These are phyloP conservation scores for Saturnispora serradocipensis DNA, from an alignment of 805 yeast genomes.

Conservation along the genomic window DNA sequence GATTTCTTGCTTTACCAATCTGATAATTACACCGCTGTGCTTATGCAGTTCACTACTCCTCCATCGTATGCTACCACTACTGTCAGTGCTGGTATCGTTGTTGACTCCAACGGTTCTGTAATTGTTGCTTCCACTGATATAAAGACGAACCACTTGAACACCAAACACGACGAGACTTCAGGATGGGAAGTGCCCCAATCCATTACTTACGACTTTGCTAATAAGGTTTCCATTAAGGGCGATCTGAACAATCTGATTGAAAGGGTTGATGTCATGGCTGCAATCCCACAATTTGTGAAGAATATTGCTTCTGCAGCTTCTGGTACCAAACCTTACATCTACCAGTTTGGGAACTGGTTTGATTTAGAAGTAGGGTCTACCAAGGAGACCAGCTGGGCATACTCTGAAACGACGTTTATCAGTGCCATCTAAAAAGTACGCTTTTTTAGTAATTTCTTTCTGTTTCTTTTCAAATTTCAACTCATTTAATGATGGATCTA, in stretches of 20 bases:
- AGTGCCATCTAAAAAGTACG: slow-evolving; percentile 20
- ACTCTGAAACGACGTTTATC: slow-evolving; percentile 77
- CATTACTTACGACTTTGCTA: slow-evolving; percentile 42
- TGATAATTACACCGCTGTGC: slow-evolving; percentile 58
- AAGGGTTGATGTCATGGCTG: slow-evolving; percentile 96
- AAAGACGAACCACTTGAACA: slow-evolving; percentile 46
- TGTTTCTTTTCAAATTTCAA: background rate
- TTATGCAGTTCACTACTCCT: slow-evolving; percentile 96
- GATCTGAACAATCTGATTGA: slow-evolving; percentile 57
- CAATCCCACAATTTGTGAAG: slow-evolving; percentile 89
- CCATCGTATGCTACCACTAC: slow-evolving; percentile 74
- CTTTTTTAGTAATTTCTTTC: background rate
- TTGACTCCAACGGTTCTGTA: slow-evolving; percentile 54
- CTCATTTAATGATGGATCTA: background rate
- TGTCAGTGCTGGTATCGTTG: slow-evolving; percentile 71
- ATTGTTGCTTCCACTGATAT: slow-evolving; percentile 57
- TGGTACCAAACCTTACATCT: slow-evolving; percentile 94
- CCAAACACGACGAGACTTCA: slow-evolving; percentile 60
- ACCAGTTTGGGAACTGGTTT: slow-evolving; percentile 73
- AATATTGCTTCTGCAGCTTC: slow-evolving; percentile 89
- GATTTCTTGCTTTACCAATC: slow-evolving; percentile 88
- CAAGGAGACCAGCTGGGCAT: slow-evolving; percentile 58
- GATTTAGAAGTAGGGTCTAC: slow-evolving; percentile 29
- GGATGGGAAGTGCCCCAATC: slow-evolving; percentile 86
- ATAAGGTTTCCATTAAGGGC: slow-evolving; percentile 47